Base-by-base conservation (phyloP, 2,329 filamentous ascomycete genomes). In the Paecilomyces dactylethromorphus region DNA sequence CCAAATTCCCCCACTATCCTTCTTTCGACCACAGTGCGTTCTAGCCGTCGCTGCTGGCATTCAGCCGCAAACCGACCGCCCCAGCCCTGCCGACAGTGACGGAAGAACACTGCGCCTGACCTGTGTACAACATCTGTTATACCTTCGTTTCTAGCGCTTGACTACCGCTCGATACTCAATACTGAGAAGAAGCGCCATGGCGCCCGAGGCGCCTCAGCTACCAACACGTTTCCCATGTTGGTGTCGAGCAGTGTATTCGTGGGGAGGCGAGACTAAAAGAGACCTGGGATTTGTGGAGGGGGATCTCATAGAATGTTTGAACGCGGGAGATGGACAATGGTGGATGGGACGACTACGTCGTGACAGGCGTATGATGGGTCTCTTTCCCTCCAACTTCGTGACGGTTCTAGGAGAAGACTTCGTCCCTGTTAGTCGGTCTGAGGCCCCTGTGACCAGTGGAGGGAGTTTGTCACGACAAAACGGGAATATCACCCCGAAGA, bases 381-480 rank as follows among this genome's bases (percentile, higher is more conserved):
- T 94, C 21, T 99, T 99, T 70, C 94, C 94, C 0, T 97, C 92
- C 69, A 99, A 99, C 77, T 99, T 99, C 71, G 94, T 99, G 71
- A 86, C 95, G 72, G 84, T 99, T 5, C 83, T 99, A 32, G 89
- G 90, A 58, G 86, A 94, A 60, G 85, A 87, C 72, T 97, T 95
- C 72, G 87, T 90, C 59, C 94, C 94, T 15, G 74, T 78, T 60
- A 80, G 72, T 63, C 74, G 79, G 22, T 74, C 76, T 31, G 73
- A 78, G 62, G 77, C 79, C 63, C 75, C 84, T 65, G 76, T 91
- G 75, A 78, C 78, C 65, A 61, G 70, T 54, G 87, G 78, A 59
- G 82, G 79, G 65, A 78, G 74, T 58, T 78, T 76, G 45, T 74
- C 77, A 58, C 76, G 77, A 56, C 72, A 71, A 54, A 70, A 69